phyloP scores from a whole-genome alignment of 768 basidiomycete genomes.

The Amyloporia xantha region DNA sequence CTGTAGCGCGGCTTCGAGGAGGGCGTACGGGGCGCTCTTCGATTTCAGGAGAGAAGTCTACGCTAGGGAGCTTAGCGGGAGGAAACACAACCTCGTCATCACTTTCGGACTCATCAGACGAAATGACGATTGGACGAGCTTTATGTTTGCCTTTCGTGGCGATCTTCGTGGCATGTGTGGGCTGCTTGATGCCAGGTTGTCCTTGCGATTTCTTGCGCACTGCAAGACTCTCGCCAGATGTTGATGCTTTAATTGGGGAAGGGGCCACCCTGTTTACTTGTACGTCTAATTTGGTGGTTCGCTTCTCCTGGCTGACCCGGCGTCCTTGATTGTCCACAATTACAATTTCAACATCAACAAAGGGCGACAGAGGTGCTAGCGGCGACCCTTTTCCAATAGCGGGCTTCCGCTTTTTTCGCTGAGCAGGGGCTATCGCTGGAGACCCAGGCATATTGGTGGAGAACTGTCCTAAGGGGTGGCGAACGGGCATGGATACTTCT shows the following conservation, averaged over 20 bases:
- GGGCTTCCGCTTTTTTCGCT: constrained; percentile 22
- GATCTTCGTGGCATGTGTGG: background rate
- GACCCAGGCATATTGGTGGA: constrained; percentile 32
- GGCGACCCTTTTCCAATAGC: constrained; percentile 10
- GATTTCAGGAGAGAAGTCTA: background rate
- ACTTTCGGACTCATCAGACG: constrained; percentile 45
- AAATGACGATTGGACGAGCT: constrained; percentile 24
- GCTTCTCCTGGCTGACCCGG: constrained; percentile 52
- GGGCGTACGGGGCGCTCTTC: background rate
- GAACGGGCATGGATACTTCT: constrained; percentile 14
- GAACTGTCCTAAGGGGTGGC: constrained; percentile 36
- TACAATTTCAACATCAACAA: constrained; percentile 61
- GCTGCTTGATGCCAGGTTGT: background rate
- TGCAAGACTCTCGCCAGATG: background rate
- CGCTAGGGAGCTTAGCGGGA: constrained; percentile 4
- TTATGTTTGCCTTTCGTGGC: background rate
- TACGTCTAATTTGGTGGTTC: constrained; percentile 44
- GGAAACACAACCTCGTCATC: constrained; percentile 18
- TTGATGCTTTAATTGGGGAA: background rate
- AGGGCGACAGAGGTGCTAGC: constrained; percentile 35
- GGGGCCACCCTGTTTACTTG: constrained; percentile 28
- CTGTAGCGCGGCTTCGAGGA: background rate
- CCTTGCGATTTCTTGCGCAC: background rate
- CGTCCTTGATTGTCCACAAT: constrained; percentile 56
- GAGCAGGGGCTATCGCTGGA: constrained; percentile 26